Percentiles rank a stretch among this genome's conserved stretches.
Conservation (phyloP, 257 asterid genomes). For the Anisodus tanguticus region DNA sequence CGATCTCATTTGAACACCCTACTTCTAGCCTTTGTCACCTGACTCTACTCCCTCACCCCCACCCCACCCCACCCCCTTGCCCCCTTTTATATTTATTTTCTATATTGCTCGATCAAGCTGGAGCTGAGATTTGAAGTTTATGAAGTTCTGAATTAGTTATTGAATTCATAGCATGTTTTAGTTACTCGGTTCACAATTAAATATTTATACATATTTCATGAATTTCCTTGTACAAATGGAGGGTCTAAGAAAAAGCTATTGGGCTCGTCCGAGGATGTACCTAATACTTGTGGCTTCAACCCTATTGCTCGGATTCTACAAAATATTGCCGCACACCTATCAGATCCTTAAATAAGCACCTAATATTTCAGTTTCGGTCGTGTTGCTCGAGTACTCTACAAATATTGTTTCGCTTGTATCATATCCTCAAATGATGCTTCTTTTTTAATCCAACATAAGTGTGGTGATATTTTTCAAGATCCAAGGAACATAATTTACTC, state of each 20-base stretch:
- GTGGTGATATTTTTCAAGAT: neutral
- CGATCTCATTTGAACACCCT: too few species aligned
- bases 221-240: neutral
- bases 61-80: too few species aligned
- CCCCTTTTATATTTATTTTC: neutral
- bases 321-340: neutral
- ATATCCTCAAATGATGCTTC: too few species aligned
- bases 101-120: too few species aligned
- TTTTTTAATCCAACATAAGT: too few species aligned
- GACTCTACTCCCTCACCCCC: neutral
- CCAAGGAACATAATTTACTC: neutral
- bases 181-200: too few species aligned
- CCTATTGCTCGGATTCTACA: neutral
- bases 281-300: neutral
- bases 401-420: neutral
- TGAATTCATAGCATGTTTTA: too few species aligned
- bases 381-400: neutral
- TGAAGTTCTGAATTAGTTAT: too few species aligned
- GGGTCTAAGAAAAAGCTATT: neutral
- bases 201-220: neutral
- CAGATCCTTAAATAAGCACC: neutral
- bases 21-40: conserved; percentile 39
- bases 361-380: neutral
- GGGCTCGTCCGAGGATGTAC: neutral
- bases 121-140: neutral